phyloP scores from a whole-genome alignment of 805 yeast genomes.

The Yarrowia sp. region DNA sequence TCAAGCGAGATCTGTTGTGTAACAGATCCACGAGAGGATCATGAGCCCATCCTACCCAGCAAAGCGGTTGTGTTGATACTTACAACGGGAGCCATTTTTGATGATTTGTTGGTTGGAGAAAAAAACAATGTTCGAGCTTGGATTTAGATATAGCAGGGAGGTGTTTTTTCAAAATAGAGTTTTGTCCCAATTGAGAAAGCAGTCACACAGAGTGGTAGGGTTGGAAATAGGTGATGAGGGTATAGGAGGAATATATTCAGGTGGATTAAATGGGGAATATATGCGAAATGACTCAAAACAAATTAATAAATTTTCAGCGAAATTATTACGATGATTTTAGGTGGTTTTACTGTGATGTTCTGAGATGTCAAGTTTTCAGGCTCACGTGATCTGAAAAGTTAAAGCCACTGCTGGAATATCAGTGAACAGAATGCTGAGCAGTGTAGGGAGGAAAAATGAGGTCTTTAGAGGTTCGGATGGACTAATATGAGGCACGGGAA shows the following conservation, averaged over 20 bases:
- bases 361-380: too few relatives aligned
- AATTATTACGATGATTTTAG: too few relatives aligned
- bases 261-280: not conserved
- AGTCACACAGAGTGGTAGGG: not conserved
- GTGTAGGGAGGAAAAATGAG: too few relatives aligned
- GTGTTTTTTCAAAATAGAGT: not conserved
- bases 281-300: not conserved
- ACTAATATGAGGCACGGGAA: too few relatives aligned
- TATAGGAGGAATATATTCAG: not conserved
- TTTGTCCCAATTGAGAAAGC: not conserved
- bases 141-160: not conserved
- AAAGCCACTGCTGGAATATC: too few relatives aligned
- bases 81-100: conserved; percentile 27
- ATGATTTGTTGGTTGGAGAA: conserved; percentile 3
- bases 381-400: too few relatives aligned
- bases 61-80: conserved; percentile 25
- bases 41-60: conserved; percentile 26
- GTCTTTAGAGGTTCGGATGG: too few relatives aligned
- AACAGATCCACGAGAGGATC: not conserved
- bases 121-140: not conserved
- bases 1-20: not conserved
- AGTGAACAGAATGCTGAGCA: too few relatives aligned
- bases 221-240: too few relatives aligned
- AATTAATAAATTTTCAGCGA: too few relatives aligned
- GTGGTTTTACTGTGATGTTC: too few relatives aligned